These are phyloP conservation scores for Venturia aucupariae DNA, from an alignment of 2,329 filamentous ascomycete species.

Conservation along the genomic window DNA sequence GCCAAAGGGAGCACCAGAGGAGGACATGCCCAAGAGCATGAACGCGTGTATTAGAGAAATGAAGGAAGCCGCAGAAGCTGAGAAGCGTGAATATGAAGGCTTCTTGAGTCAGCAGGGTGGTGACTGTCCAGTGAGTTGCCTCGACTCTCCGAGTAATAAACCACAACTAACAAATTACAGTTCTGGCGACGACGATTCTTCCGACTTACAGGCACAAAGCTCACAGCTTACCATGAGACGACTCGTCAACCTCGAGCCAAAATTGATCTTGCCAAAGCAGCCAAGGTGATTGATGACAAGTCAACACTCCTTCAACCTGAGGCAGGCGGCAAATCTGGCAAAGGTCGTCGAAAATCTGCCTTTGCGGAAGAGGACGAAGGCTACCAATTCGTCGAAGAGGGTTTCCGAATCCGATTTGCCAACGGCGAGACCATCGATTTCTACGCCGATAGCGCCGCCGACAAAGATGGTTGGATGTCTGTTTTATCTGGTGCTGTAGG, in stretches of 20 bases:
- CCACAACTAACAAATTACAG: conserved; percentile 36
- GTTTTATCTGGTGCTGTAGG: conserved; percentile 43
- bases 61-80: conserved; percentile 75
- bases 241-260: conserved; percentile 92
- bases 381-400: conserved; percentile 99
- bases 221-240: conserved; percentile 93
- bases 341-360: conserved; percentile 74
- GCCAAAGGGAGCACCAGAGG: conserved; percentile 75
- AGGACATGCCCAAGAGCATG: conserved; percentile 99
- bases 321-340: conserved; percentile 60
- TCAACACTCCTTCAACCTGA: conserved; percentile 66
- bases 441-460: conserved; percentile 78
- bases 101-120: conserved; percentile 92
- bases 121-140: conserved; percentile 78
- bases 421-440: conserved; percentile 99
- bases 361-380: conserved; percentile 98
- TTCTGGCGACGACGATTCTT: conserved; percentile 98
- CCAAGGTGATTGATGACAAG: conserved; percentile 87
- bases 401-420: conserved; percentile 96
- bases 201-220: conserved; percentile 79
- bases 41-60: conserved; percentile 90
- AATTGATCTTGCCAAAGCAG: conserved; percentile 90
- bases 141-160: not conserved
- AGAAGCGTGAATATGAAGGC: conserved; percentile 74
- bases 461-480: conserved; percentile 94